A percentile compares a stretch with the other conserved stretches of the same genome.
phyloP scores from a whole-genome alignment of 2,329 filamentous ascomycete species.

The Hymenoscyphus albidus region DNA sequence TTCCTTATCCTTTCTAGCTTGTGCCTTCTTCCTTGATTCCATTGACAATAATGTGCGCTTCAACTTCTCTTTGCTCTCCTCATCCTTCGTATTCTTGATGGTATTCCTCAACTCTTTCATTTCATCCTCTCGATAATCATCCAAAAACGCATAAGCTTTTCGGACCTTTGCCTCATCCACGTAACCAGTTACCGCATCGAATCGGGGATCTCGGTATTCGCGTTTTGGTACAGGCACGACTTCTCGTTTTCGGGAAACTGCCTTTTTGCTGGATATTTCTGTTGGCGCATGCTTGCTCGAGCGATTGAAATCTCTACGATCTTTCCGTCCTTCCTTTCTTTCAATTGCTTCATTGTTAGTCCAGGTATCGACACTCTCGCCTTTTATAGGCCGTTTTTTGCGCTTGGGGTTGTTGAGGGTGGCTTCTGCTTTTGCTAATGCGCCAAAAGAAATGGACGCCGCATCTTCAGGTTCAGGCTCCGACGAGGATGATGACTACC shows the following conservation, averaged over 20 bases:
- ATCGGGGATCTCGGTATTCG: constrained; percentile 75
- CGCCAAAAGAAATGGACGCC: constrained; percentile 76
- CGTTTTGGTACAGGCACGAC: constrained; percentile 62
- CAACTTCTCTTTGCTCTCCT: constrained; percentile 62
- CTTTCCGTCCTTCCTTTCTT: constrained; percentile 39
- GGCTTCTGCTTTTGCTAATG: constrained; percentile 82
- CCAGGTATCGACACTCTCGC: constrained; percentile 34
- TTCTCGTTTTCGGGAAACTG: constrained; percentile 76
- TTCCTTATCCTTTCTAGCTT: constrained; percentile 65
- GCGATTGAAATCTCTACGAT: constrained; percentile 44
- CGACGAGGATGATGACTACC: constrained; percentile 8
- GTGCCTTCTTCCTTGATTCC: constrained; percentile 71
- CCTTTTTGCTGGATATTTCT: constrained; percentile 75
- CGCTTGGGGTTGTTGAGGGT: constrained; percentile 44
- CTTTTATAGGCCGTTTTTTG: constrained; percentile 36
- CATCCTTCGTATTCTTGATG: constrained; percentile 65
- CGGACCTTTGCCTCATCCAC: constrained; percentile 56
- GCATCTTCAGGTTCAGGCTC: constrained; percentile 33
- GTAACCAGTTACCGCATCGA: constrained; percentile 62
- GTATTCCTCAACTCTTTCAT: constrained; percentile 68
- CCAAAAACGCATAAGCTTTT: constrained; percentile 81
- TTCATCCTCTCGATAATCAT: constrained; percentile 81
- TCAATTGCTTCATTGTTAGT: constrained; percentile 41
- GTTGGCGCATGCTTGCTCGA: constrained; percentile 85
- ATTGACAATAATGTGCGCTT: constrained; percentile 73